Evolutionary conservation across 2,329 filamentous ascomycete species (phyloP).

Genomic region (Bertia moriformis): DNA sequence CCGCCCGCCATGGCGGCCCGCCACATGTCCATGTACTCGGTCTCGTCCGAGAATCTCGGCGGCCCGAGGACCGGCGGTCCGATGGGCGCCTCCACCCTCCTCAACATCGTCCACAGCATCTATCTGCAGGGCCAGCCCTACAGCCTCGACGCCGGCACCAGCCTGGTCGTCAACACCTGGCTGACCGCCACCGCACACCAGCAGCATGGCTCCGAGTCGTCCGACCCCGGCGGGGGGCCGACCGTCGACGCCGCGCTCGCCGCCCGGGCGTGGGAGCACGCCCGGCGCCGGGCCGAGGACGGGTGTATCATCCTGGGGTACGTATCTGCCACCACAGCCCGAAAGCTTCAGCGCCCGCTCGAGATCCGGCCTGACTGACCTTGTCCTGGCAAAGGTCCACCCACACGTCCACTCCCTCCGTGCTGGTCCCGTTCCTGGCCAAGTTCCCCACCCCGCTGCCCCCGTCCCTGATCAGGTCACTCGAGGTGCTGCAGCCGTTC

Average conservation of each 20-base stretch:
- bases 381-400: slow-evolving; percentile 46
- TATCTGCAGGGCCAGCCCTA: slow-evolving; percentile 76
- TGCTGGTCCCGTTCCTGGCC: slow-evolving; percentile 67
- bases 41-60: slow-evolving; percentile 47
- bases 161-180: slow-evolving; percentile 91
- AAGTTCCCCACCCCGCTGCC: slow-evolving; percentile 69
- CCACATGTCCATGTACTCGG: slow-evolving; percentile 56
- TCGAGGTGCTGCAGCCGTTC: slow-evolving; percentile 75
- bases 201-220: slow-evolving; percentile 56
- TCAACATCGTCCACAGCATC: slow-evolving; percentile 82
- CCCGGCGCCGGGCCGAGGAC: slow-evolving; percentile 83
- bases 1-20: slow-evolving; percentile 36
- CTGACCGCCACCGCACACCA: slow-evolving; percentile 62
- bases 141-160: slow-evolving; percentile 75
- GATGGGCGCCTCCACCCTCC: slow-evolving; percentile 79
- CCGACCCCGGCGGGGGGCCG: slow-evolving; percentile 59
- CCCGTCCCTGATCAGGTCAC: slow-evolving; percentile 59
- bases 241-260: slow-evolving; percentile 65
- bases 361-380: neutral
- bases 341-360: neutral
- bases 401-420: slow-evolving; percentile 73
- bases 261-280: slow-evolving; percentile 86
- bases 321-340: no score
- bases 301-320: slow-evolving; percentile 83
- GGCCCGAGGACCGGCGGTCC: slow-evolving; percentile 49